Conservation (phyloP, 2,329 filamentous ascomycete species). For the Colletotrichum falcatum region DNA sequence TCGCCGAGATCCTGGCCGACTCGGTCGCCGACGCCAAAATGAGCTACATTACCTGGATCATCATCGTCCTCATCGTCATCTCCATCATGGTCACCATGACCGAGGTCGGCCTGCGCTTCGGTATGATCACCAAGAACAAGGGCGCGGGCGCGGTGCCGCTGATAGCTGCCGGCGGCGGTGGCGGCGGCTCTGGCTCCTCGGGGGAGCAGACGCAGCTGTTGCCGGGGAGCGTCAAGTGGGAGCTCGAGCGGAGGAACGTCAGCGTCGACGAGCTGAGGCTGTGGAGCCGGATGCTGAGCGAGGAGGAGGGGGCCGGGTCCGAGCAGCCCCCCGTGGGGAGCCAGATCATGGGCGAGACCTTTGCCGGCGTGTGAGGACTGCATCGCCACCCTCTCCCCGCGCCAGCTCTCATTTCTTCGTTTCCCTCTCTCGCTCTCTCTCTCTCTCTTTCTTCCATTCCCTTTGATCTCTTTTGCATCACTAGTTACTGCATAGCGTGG, state of each 20-base stretch:
- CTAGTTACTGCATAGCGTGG: conserved; percentile 32
- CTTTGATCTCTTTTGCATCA: conserved; percentile 6
- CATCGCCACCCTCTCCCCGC: too few relatives aligned
- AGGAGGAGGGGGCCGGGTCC: conserved; percentile 39
- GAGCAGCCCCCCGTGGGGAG: conserved; percentile 37
- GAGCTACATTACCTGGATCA: conserved; percentile 97
- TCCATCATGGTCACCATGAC: conserved; percentile 92
- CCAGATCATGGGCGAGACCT: conserved; percentile 38
- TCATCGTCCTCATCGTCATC: conserved; percentile 92
- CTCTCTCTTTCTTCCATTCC: too few relatives aligned
- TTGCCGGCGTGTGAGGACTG: conserved; percentile 35
- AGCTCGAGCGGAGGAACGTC: conserved; percentile 38
- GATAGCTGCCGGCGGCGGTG: not conserved
- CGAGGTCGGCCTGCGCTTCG: conserved; percentile 89
- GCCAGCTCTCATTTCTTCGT: not conserved
- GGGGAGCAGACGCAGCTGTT: not conserved
- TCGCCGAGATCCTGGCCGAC: conserved; percentile 94
- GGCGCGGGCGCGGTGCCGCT: conserved; percentile 25
- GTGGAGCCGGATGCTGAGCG: conserved; percentile 44
- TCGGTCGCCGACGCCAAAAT: conserved; percentile 94
- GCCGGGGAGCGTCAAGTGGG: conserved; percentile 37
- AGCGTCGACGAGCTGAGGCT: conserved; percentile 42
- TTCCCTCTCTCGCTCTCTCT: not conserved
- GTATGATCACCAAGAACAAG: conserved; percentile 68
- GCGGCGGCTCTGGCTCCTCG: not conserved